Evolutionary conservation across 2,329 filamentous ascomycete genomes (phyloP).

Genomic region (Cytospora schulzeri): DNA sequence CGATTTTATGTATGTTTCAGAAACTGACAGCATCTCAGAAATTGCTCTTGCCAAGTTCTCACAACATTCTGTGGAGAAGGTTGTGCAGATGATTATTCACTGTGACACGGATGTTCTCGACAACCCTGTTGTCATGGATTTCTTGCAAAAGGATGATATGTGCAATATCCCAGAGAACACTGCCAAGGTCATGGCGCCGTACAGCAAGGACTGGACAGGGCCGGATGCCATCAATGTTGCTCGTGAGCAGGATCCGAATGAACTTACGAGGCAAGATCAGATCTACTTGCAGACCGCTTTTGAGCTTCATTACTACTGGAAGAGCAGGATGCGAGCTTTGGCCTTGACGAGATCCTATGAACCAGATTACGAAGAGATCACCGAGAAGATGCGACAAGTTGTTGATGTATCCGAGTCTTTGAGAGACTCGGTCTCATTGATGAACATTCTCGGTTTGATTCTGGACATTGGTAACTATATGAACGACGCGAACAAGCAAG

Average conservation of each 20-base stretch:
- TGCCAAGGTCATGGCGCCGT: slow-evolving; percentile 88
- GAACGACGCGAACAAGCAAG: slow-evolving; percentile 99
- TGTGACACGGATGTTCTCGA: slow-evolving; percentile 89
- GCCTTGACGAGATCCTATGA: slow-evolving; percentile 83
- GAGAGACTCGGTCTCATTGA: slow-evolving; percentile 86
- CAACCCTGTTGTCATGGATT: slow-evolving; percentile 93
- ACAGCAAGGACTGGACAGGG: slow-evolving; percentile 95
- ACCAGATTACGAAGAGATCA: slow-evolving; percentile 88
- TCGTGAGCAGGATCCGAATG: slow-evolving; percentile 81
- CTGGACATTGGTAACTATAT: slow-evolving; percentile 99
- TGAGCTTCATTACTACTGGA: slow-evolving; percentile 98
- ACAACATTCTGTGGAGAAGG: slow-evolving; percentile 77
- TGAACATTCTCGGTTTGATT: slow-evolving; percentile 95
- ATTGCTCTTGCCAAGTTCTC: slow-evolving; percentile 95
- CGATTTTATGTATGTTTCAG: slow-evolving; percentile 3
- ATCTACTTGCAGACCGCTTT: slow-evolving; percentile 92
- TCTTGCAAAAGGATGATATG: slow-evolving; percentile 87
- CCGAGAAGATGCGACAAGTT: slow-evolving; percentile 81
- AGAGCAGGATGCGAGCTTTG: slow-evolving; percentile 91
- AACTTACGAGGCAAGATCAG: slow-evolving; percentile 93
- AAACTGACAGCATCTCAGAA: slow-evolving; percentile 51
- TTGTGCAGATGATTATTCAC: slow-evolving; percentile 92
- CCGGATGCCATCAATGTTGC: slow-evolving; percentile 76
- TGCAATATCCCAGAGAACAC: slow-evolving; percentile 92
- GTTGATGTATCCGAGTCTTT: slow-evolving; percentile 85